Evolutionary conservation across 306 rosid species (phyloP).

Genomic region (Ormosia semicastrata): DNA sequence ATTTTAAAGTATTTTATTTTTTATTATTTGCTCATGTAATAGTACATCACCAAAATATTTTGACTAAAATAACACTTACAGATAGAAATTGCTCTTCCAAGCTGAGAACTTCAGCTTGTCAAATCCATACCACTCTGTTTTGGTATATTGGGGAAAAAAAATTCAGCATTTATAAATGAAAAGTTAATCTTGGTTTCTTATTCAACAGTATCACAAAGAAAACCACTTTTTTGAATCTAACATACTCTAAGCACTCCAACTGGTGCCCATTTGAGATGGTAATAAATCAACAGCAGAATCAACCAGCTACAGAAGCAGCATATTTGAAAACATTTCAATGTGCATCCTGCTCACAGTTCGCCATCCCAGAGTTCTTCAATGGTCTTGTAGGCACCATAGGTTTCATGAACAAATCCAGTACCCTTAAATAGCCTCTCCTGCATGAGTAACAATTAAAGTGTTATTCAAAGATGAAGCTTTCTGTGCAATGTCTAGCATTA

Average conservation of each 20-base stretch:
- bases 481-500: neutral
- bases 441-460: neutral
- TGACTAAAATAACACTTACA: too few relatives aligned
- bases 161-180: neutral
- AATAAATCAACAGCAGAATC: neutral
- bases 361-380: slow-evolving; percentile 54
- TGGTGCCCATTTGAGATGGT: neutral
- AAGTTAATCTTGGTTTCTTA: neutral
- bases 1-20: too few relatives aligned
- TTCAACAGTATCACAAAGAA: neutral
- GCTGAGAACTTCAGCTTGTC: neutral
- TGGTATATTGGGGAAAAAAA: too few relatives aligned
- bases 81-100: too few relatives aligned
- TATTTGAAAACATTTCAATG: neutral
- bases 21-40: too few relatives aligned
- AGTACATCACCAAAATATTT: too few relatives aligned
- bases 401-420: slow-evolving; percentile 32
- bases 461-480: neutral
- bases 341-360: slow-evolving; percentile 12
- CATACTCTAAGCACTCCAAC: neutral
- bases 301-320: neutral
- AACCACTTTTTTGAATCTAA: neutral
- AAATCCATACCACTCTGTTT: neutral
- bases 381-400: slow-evolving; percentile 36
- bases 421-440: slow-evolving; percentile 49